Percentiles rank a stretch among this genome's conserved stretches.
These are phyloP conservation scores for Clitopilus passeckerianus DNA, from an alignment of 768 basidiomycete species.

Conservation along the genomic window DNA sequence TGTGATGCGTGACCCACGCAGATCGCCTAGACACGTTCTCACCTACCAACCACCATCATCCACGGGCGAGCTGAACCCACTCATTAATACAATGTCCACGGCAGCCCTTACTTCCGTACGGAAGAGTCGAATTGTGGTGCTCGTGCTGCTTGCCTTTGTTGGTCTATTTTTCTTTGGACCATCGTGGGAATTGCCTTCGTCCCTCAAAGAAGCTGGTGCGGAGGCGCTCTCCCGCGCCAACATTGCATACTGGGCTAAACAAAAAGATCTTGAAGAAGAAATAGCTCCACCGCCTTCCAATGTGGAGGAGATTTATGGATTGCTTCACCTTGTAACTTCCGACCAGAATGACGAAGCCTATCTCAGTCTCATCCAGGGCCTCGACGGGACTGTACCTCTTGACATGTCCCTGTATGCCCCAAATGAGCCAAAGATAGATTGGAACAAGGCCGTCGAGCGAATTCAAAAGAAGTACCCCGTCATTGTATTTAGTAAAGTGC, in stretches of 20 bases:
- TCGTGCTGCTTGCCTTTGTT: slow-evolving; percentile 29
- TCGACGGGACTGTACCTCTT: slow-evolving; percentile 45
- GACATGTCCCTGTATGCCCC: slow-evolving; percentile 51
- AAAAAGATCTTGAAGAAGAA: slow-evolving; percentile 10
- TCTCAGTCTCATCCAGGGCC: slow-evolving; percentile 29
- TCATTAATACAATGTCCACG: slow-evolving; percentile 10
- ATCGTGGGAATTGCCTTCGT: slow-evolving; percentile 35
- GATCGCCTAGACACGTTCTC: neutral
- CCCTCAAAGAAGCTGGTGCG: slow-evolving; percentile 27
- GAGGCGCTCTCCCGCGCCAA: slow-evolving; percentile 32
- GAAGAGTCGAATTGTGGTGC: slow-evolving; percentile 40
- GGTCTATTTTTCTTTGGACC: slow-evolving; percentile 36
- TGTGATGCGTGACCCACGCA: neutral
- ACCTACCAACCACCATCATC: neutral
- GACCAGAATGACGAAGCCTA: slow-evolving; percentile 34
- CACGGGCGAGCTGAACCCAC: neutral
- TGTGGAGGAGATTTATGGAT: slow-evolving; percentile 63
- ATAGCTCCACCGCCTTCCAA: slow-evolving; percentile 9
- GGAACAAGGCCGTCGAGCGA: slow-evolving; percentile 33
- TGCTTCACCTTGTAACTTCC: slow-evolving; percentile 61
- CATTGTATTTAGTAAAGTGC: slow-evolving; percentile 79
- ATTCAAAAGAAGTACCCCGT: slow-evolving; percentile 54
- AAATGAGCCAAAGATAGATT: slow-evolving; percentile 36
- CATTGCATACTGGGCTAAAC: slow-evolving; percentile 31
- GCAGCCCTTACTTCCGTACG: slow-evolving; percentile 19